A percentile compares a stretch with the other conserved stretches of the same genome.
Evolutionary conservation across 2,329 filamentous ascomycete species (phyloP).

Genomic region (Aspergillus felis): DNA sequence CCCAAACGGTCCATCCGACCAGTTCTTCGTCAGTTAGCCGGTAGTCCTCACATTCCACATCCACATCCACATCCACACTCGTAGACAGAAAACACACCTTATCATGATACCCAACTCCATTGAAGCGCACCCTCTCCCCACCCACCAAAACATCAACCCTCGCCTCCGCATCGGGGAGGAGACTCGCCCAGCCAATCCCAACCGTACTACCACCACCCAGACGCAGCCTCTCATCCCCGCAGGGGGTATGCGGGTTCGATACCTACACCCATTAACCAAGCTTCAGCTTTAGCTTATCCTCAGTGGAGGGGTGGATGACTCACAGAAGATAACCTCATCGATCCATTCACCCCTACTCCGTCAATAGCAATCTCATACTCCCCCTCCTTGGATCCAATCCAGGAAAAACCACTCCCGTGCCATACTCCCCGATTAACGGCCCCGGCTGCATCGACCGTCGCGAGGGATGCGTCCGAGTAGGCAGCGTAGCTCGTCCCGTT

Average conservation of each 20-base stretch:
- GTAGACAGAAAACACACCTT: constrained; percentile 27
- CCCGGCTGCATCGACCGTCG: constrained; percentile 1
- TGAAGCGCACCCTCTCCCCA: constrained; percentile 30
- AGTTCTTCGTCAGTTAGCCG: constrained; percentile 33
- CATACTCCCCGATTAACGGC: neutral
- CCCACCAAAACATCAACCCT: constrained; percentile 27
- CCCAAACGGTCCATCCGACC: constrained; percentile 37
- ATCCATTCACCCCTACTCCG: constrained; percentile 1
- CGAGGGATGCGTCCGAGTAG: neutral
- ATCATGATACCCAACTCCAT: constrained; percentile 45
- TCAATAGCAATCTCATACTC: constrained; percentile 8
- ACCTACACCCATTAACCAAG: neutral
- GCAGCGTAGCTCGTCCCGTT: constrained; percentile 10
- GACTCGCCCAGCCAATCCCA: constrained; percentile 33
- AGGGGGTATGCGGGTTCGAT: constrained; percentile 2
- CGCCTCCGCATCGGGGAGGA: constrained; percentile 33
- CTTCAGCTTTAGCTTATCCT: neutral
- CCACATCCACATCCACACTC: neutral
- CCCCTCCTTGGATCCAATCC: neutral
- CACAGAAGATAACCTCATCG: constrained; percentile 5
- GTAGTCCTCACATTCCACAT: neutral
- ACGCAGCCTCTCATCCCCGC: neutral
- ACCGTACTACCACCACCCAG: constrained; percentile 7
- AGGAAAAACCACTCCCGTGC: constrained; percentile 1
- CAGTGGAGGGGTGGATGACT: neutral